Percentiles rank a stretch among this genome's conserved stretches.
These are phyloP conservation scores for Kwoniella europaea DNA, from an alignment of 768 basidiomycete species.

Conservation along the genomic window DNA sequence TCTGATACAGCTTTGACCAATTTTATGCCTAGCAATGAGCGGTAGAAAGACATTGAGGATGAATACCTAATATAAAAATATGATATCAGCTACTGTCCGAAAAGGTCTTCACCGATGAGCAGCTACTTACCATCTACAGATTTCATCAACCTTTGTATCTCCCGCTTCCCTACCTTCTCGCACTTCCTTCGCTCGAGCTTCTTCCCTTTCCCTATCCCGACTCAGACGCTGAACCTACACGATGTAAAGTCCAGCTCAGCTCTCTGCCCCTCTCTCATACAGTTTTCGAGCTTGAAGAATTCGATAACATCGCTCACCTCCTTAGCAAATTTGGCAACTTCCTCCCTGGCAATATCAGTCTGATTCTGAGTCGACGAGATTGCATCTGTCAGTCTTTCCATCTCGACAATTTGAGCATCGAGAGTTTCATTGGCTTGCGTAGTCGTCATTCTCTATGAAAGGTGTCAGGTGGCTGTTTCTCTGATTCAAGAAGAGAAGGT, in stretches of 20 bases:
- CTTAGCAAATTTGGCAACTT: slow-evolving; percentile 57
- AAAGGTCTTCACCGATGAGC: background rate
- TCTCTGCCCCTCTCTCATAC: background rate
- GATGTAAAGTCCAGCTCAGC: slow-evolving; percentile 1
- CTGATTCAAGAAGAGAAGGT: background rate
- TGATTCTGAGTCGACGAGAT: slow-evolving; percentile 59
- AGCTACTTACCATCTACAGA: slow-evolving; percentile 64
- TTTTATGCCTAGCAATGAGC: slow-evolving; percentile 67
- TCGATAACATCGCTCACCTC: slow-evolving; percentile 39
- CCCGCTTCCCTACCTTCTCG: slow-evolving; percentile 66
- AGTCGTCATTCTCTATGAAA: slow-evolving; percentile 73
- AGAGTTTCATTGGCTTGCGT: slow-evolving; percentile 74
- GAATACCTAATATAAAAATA: slow-evolving; percentile 66
- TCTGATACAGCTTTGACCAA: slow-evolving; percentile 69
- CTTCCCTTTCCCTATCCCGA: slow-evolving; percentile 63
- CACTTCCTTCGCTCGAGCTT: slow-evolving; percentile 71
- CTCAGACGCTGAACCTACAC: slow-evolving; percentile 50
- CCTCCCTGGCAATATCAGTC: slow-evolving; percentile 64
- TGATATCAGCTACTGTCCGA: background rate
- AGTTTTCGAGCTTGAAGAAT: too few relatives aligned
- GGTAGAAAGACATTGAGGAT: slow-evolving; percentile 70
- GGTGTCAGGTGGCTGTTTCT: background rate
- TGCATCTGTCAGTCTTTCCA: slow-evolving; percentile 75
- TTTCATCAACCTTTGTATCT: slow-evolving; percentile 55
- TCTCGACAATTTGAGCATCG: slow-evolving; percentile 74